A percentile compares a stretch with the other conserved stretches of the same genome.
phyloP scores from a whole-genome alignment of 306 rosid genomes.

The Calophaca sinica region DNA sequence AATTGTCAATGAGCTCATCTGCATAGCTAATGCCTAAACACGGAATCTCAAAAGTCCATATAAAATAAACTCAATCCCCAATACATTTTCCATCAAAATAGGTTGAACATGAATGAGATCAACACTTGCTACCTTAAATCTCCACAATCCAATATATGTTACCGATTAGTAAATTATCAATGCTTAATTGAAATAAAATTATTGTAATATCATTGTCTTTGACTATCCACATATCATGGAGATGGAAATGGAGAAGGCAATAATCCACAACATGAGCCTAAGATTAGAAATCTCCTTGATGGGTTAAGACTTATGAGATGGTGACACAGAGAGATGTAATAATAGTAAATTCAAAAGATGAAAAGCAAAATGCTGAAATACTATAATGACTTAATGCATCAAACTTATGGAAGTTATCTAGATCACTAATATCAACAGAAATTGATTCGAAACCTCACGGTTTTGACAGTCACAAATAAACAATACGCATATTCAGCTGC shows the following conservation, averaged over 20 bases:
- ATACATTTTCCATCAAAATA: neutral
- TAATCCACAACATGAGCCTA: slow-evolving; percentile 30
- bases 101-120: slow-evolving; percentile 7
- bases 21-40: slow-evolving; percentile 23
- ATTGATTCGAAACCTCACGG: neutral
- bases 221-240: slow-evolving; percentile 1
- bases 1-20: slow-evolving; percentile 28
- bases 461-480: slow-evolving; percentile 5
- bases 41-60: slow-evolving; percentile 25
- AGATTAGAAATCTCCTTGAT: slow-evolving; percentile 19
- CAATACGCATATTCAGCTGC: slow-evolving; percentile 3
- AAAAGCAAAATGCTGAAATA: slow-evolving; percentile 7
- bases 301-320: neutral
- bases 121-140: slow-evolving; percentile 14
- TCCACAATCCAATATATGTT: slow-evolving; percentile 1
- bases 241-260: slow-evolving; percentile 32
- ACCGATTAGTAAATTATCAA: slow-evolving; percentile 4
- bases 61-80: slow-evolving; percentile 13
- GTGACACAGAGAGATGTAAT: neutral
- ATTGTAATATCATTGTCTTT: neutral
- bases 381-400: slow-evolving; percentile 2
- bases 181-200: neutral
- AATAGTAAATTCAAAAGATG: slow-evolving; percentile 17
- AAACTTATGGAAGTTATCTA: slow-evolving; percentile 25
- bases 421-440: slow-evolving; percentile 1